These are phyloP conservation scores for Colletotrichum sp. DNA, from an alignment of 2,329 filamentous ascomycete species.

Conservation along the genomic window DNA sequence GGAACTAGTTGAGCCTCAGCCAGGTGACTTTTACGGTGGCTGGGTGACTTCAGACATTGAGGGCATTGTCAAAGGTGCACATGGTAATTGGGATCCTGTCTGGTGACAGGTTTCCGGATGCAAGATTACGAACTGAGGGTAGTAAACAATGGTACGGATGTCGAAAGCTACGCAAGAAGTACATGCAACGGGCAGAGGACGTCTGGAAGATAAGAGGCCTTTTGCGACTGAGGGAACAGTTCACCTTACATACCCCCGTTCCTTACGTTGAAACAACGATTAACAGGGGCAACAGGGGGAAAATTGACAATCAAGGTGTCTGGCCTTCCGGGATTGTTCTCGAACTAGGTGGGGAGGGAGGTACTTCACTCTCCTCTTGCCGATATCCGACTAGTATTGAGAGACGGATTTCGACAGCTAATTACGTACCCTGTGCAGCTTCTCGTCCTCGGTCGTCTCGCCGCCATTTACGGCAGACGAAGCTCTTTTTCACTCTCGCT, in stretches of 20 bases:
- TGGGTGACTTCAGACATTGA: conserved; percentile 68
- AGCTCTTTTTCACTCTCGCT: not conserved
- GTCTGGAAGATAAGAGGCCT: not conserved
- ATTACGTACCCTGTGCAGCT: not conserved
- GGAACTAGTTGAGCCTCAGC: conserved; percentile 63
- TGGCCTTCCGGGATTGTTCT: not conserved
- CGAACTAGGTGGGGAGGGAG: not conserved
- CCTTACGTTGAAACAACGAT: not conserved
- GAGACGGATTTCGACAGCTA: not conserved
- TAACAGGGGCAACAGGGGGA: not conserved
- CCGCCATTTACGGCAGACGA: not conserved
- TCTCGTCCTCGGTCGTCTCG: not conserved
- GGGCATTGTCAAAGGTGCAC: conserved; percentile 51
- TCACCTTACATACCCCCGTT: not conserved
- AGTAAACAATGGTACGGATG: not conserved
- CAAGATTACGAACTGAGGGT: not conserved
- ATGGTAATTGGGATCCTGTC: conserved; percentile 44
- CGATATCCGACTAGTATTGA: not conserved
- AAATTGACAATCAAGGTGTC: not conserved
- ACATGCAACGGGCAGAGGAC: not conserved
- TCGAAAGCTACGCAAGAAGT: not conserved
- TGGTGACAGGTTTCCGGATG: conserved; percentile 23
- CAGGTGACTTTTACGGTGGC: conserved; percentile 68
- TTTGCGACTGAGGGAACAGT: not conserved
- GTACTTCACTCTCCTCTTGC: not conserved